Percentiles rank a stretch among this genome's conserved stretches.
Evolutionary conservation across 2,329 filamentous ascomycete species (phyloP).

Genomic region (Xylariaceae sp.): DNA sequence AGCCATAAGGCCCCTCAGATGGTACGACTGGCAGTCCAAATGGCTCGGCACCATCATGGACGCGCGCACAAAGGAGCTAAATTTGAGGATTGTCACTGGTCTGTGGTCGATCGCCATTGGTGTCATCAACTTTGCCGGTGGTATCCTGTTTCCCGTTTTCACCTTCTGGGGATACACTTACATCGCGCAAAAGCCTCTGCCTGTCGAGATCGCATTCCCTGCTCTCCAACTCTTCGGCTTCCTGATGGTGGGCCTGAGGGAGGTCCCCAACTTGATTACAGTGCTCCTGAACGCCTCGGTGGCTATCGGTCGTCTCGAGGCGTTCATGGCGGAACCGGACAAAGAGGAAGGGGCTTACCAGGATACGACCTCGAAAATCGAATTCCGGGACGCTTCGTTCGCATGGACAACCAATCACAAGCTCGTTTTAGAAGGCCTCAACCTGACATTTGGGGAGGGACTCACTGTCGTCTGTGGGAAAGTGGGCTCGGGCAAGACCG

Average conservation of each 20-base stretch:
- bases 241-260: constrained; percentile 64
- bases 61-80: constrained; percentile 59
- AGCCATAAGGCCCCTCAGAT: constrained; percentile 70
- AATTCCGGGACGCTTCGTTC: constrained; percentile 61
- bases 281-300: constrained; percentile 75
- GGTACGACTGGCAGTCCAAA: constrained; percentile 74
- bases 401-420: constrained; percentile 65
- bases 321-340: constrained; percentile 80
- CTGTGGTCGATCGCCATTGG: constrained; percentile 56
- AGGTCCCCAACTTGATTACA: constrained; percentile 68
- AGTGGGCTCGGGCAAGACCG: constrained; percentile 56
- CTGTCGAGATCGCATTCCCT: constrained; percentile 79
- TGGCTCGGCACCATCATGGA: constrained; percentile 66
- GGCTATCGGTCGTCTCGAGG: constrained; percentile 71
- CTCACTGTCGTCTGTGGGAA: constrained; percentile 51
- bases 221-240: constrained; percentile 74
- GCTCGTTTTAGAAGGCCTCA: constrained; percentile 40
- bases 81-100: constrained; percentile 54
- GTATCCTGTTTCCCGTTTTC: constrained; percentile 68
- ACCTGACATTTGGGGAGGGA: constrained; percentile 38
- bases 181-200: constrained; percentile 57
- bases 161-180: constrained; percentile 78
- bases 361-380: constrained; percentile 33
- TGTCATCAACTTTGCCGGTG: constrained; percentile 64
- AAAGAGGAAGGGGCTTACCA: constrained; percentile 46